Base-by-base conservation (phyloP, 345 rosid species). In the Geranium rotundifolium region DNA sequence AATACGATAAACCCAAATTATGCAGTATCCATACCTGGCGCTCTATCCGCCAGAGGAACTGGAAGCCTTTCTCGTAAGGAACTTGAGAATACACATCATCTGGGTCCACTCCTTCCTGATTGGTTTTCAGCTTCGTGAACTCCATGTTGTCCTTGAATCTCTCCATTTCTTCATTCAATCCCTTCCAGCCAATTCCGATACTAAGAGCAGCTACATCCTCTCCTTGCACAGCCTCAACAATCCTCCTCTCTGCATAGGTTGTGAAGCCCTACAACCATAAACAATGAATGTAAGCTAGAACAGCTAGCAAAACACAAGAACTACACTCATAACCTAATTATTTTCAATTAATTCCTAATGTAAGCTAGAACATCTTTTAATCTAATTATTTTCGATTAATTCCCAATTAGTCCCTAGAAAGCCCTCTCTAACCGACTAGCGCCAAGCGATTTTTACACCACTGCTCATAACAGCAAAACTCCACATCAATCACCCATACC, bases 51-150 rank as follows among this genome's bases (percentile, higher is more conserved):
- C 84, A 80, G 27, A 93, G 77, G 62, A 93, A 93, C 66, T 89
- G 99, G 68, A 93, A 93, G 31, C 96, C 97, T 59, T 93, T 93
- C 77, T 93, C 96, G 8, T 87, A 93, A 0, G 99, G 97, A 61
- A 93, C 86, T 78, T 75, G 73, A 17, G 98, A 92, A 60, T 89
- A 85, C 12, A 89, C 80, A 66, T 73, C 75, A 66, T 92, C 98
- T 0, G 98, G 98, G 62, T 92, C 84, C 62, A 87, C 85, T 30
- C 89, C 90, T 71, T 84, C 84, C 76, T 87, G 95, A 1, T 80
- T 84, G 57, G 82, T 92, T 77, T 79, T 85, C 62, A 92, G 93
- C 76, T 84, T 89, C 7, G 98, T 92, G 58, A 76, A 87, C 76
- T 92, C 93, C 80, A 83, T 5, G 77, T 87, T 85, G 72, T 92